Percentiles rank a stretch among this genome's conserved stretches.
Evolutionary conservation across 768 basidiomycete species (phyloP).

Genomic region (Rhodotorula taiwanensis): DNA sequence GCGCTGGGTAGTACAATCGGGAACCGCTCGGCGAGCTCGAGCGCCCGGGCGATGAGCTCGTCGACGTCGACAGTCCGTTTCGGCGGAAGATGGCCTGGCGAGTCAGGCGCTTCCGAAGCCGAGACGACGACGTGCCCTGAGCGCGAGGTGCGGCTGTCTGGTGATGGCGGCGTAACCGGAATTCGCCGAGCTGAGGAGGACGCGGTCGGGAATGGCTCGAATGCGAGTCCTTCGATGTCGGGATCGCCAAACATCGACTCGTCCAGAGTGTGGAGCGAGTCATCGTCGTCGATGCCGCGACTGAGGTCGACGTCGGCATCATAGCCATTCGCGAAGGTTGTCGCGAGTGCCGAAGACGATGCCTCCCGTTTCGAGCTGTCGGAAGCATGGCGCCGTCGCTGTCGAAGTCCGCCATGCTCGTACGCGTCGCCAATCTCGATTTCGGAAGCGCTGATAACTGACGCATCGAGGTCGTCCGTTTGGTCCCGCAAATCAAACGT

Average conservation of each 20-base stretch:
- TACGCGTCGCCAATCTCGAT: neutral
- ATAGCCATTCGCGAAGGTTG: conserved; percentile 5
- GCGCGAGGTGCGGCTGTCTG: neutral
- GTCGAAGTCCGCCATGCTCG: neutral
- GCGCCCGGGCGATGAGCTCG: conserved; percentile 39
- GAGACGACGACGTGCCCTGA: conserved; percentile 6
- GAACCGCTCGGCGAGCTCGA: conserved; percentile 5
- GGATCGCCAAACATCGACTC: conserved; percentile 34
- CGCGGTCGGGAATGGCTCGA: conserved; percentile 9
- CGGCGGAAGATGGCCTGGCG: conserved; percentile 38
- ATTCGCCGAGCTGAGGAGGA: neutral
- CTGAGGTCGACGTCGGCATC: neutral
- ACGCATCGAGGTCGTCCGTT: conserved; percentile 17
- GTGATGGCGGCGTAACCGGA: neutral
- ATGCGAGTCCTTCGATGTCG: conserved; percentile 13
- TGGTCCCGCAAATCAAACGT: neutral
- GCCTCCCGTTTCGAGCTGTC: neutral
- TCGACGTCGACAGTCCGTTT: conserved; percentile 42
- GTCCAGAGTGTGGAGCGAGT: conserved; percentile 10
- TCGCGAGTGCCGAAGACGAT: neutral
- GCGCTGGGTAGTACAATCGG: conserved; percentile 11
- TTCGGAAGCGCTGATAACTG: conserved; percentile 18
- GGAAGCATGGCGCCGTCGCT: neutral
- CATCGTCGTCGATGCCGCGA: neutral
- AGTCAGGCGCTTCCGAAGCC: conserved; percentile 25